These are phyloP conservation scores for Sanghuangporus sanghuang DNA, from an alignment of 1,284 basidiomycete species.

Conservation along the genomic window DNA sequence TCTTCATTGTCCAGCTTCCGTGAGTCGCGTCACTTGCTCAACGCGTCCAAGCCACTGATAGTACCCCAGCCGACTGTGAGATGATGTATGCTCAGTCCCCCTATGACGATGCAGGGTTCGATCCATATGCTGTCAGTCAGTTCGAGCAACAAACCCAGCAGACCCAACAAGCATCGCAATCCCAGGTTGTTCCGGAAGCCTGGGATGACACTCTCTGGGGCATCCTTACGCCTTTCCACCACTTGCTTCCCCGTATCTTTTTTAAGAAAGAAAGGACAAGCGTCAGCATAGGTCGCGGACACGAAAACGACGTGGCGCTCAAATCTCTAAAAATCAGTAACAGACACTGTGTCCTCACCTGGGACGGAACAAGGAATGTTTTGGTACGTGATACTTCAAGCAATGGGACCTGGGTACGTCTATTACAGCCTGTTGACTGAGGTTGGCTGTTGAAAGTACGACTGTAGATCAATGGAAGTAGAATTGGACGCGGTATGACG, in stretches of 20 bases:
- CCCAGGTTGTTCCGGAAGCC: slow-evolving; percentile 16
- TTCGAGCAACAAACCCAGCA: slow-evolving; percentile 26
- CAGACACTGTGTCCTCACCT: slow-evolving; percentile 56
- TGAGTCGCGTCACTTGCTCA: background rate
- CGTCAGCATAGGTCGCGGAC: slow-evolving; percentile 52
- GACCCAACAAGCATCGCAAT: slow-evolving; percentile 24
- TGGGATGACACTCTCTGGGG: slow-evolving; percentile 59
- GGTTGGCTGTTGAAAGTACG: background rate
- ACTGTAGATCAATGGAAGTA: slow-evolving; percentile 64
- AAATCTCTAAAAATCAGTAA: slow-evolving; percentile 70
- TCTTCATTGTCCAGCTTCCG: background rate
- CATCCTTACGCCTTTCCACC: slow-evolving; percentile 56
- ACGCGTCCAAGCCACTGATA: background rate
- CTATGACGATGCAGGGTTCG: slow-evolving; percentile 4
- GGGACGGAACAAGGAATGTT: slow-evolving; percentile 63
- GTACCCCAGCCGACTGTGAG: background rate
- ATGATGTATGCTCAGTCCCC: slow-evolving; percentile 2
- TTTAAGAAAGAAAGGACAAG: slow-evolving; percentile 46
- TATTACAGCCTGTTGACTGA: background rate
- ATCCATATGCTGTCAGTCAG: slow-evolving; percentile 9
- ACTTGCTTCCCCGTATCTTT: slow-evolving; percentile 46
- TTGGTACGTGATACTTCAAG: slow-evolving; percentile 69
- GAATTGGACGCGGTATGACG: slow-evolving; percentile 52
- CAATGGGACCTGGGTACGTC: slow-evolving; percentile 82
- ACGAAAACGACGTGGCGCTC: slow-evolving; percentile 49